Evolutionary conservation across 371 early-diverging fungal species (phyloP).

Genomic region (Mucor sp.): DNA sequence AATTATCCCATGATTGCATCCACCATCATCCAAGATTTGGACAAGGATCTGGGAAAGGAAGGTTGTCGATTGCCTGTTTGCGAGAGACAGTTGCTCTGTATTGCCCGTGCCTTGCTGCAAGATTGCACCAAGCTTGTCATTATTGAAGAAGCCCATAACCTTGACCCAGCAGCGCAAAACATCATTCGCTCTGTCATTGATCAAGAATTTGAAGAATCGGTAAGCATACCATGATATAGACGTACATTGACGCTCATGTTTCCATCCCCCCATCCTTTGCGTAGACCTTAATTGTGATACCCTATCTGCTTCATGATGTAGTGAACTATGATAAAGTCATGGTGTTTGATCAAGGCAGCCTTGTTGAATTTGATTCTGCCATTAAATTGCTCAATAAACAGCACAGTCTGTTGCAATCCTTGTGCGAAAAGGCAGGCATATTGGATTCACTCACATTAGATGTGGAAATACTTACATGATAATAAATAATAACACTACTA

Average conservation of each 20-base stretch:
- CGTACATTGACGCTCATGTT: too few relatives aligned
- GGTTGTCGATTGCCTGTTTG: slow-evolving; percentile 78
- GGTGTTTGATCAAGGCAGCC: slow-evolving; percentile 67
- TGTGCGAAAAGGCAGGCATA: slow-evolving; percentile 39
- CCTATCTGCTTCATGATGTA: slow-evolving; percentile 74
- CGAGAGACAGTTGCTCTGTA: slow-evolving; percentile 80
- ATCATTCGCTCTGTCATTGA: slow-evolving; percentile 82
- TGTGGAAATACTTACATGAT: slow-evolving; percentile 14
- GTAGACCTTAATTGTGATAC: slow-evolving; percentile 85
- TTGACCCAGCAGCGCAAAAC: slow-evolving; percentile 68
- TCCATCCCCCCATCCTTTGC: background rate
- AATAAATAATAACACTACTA: background rate
- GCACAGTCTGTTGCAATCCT: slow-evolving; percentile 31
- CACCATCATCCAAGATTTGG: slow-evolving; percentile 47
- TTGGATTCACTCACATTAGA: slow-evolving; percentile 27
- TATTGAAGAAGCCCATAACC: slow-evolving; percentile 75
- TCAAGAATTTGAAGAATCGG: slow-evolving; percentile 72
- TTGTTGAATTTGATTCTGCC: slow-evolving; percentile 83
- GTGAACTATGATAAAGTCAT: slow-evolving; percentile 61
- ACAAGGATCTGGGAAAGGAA: slow-evolving; percentile 55
- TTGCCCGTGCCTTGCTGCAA: slow-evolving; percentile 78
- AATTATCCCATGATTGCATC: background rate
- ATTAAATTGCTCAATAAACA: slow-evolving; percentile 31
- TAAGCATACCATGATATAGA: too few relatives aligned
- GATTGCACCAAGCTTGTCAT: slow-evolving; percentile 70